Evolutionary conservation across 345 rosid species (phyloP).

Genomic region (Eucalyptus pumila): DNA sequence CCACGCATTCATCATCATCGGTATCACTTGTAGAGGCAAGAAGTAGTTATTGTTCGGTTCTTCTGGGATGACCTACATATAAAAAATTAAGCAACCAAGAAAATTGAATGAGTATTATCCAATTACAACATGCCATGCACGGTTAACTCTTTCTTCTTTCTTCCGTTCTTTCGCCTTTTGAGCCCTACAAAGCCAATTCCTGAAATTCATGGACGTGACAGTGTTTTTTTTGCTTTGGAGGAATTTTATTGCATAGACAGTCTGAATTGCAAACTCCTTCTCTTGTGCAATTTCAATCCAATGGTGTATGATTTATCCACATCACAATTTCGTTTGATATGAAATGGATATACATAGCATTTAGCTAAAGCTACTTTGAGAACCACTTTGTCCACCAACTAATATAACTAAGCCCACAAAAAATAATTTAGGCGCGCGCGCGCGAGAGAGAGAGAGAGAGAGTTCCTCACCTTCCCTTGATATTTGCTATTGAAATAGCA

Average conservation of each 20-base stretch:
- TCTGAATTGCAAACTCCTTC: background rate
- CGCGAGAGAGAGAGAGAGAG: background rate
- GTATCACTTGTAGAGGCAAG: constrained; percentile 17
- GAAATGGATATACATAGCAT: background rate
- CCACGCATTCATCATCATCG: constrained; percentile 26
- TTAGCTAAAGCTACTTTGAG: background rate
- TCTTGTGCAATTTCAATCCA: background rate
- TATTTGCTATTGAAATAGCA: constrained; percentile 38
- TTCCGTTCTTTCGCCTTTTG: background rate
- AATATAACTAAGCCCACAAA: background rate
- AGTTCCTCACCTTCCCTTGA: constrained; percentile 25
- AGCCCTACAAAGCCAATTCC: background rate
- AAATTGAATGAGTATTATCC: background rate
- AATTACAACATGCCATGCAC: background rate
- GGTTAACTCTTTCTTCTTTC: background rate
- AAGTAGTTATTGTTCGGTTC: constrained; percentile 75
- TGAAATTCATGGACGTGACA: background rate
- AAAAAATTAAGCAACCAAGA: background rate
- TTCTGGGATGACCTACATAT: constrained; percentile 25
- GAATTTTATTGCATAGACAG: background rate
- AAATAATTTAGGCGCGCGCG: background rate
- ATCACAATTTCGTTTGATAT: background rate
- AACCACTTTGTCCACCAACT: background rate
- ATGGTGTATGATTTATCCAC: background rate
- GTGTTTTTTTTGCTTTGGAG: background rate